A percentile compares a stretch with the other conserved stretches of the same genome.
phyloP scores from a whole-genome alignment of 768 basidiomycete species.

The Asterophora lycoperdoides region DNA sequence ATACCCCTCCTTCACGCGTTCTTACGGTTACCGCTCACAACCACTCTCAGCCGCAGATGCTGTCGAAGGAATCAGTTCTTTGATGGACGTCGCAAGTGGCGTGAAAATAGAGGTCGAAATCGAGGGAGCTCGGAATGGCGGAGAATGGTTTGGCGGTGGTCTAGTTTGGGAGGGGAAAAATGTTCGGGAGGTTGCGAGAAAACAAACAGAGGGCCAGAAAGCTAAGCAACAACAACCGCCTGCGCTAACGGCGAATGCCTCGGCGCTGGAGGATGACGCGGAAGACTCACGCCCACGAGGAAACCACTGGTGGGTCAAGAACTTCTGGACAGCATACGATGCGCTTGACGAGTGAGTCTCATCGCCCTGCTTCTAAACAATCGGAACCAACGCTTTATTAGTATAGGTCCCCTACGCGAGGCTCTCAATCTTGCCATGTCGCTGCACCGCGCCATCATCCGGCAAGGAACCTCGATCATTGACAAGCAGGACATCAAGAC shows the following conservation, averaged over 20 bases:
- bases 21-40: conserved; percentile 84
- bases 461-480: conserved; percentile 93
- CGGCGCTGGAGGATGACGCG: conserved; percentile 29
- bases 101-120: conserved; percentile 88
- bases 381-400: conserved; percentile 24
- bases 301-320: conserved; percentile 79
- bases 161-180: conserved; percentile 65
- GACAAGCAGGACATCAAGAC: conserved; percentile 92
- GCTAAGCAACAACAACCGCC: conserved; percentile 14
- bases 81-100: conserved; percentile 89
- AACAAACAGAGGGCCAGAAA: conserved; percentile 18
- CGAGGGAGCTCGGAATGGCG: conserved; percentile 84
- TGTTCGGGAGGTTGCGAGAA: conserved; percentile 26
- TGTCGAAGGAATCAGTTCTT: conserved; percentile 81
- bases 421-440: conserved; percentile 86
- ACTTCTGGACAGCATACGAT: conserved; percentile 96
- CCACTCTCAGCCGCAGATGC: conserved; percentile 91
- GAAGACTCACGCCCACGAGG: conserved; percentile 31
- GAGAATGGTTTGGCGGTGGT: conserved; percentile 93
- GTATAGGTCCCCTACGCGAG: conserved; percentile 65
- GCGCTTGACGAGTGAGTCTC: conserved; percentile 79
- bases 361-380: neutral
- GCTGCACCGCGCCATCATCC: conserved; percentile 88
- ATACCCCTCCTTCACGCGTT: conserved; percentile 91
- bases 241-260: conserved; percentile 17